These are phyloP conservation scores for Naganishia vishniacii DNA, from an alignment of 768 basidiomycete species.

Conservation along the genomic window DNA sequence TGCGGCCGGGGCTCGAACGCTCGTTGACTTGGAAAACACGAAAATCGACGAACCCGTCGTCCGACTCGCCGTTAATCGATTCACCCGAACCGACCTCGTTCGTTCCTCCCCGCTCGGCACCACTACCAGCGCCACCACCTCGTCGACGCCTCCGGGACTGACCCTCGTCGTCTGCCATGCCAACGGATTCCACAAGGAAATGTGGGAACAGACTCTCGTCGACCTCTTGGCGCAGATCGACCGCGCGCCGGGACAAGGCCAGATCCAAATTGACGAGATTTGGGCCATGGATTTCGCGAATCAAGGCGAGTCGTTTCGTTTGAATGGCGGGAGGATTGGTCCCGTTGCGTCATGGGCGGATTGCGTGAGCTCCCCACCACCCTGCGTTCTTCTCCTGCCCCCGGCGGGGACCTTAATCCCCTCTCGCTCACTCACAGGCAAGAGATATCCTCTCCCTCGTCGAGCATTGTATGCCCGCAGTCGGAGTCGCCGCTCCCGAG, in stretches of 20 bases:
- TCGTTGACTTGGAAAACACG: conserved; percentile 35
- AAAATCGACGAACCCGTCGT: conserved; percentile 42
- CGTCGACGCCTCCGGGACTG: conserved; percentile 56
- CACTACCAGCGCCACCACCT: no score
- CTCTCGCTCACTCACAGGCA: no score
- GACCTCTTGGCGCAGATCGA: conserved; percentile 44
- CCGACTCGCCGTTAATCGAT: conserved; percentile 71
- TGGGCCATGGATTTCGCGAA: conserved; percentile 80
- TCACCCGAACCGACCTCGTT: conserved; percentile 50
- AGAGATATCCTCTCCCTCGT: conserved; percentile 55
- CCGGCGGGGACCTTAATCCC: no score
- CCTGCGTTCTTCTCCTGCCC: no score
- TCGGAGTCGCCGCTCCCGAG: neutral
- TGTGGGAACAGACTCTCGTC: conserved; percentile 67
- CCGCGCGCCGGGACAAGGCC: conserved; percentile 19
- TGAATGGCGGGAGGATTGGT: conserved; percentile 59
- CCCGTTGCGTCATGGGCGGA: conserved; percentile 50
- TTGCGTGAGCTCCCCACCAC: no score
- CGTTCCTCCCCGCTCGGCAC: no score
- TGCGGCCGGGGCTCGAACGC: neutral
- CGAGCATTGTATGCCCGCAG: conserved; percentile 9
- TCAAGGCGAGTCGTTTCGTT: conserved; percentile 73
- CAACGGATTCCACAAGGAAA: conserved; percentile 85
- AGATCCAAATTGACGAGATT: conserved; percentile 59
- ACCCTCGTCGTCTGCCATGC: conserved; percentile 77